These are phyloP conservation scores for Colletotrichum somersetense DNA, from an alignment of 2,329 filamentous ascomycete genomes.

Conservation along the genomic window DNA sequence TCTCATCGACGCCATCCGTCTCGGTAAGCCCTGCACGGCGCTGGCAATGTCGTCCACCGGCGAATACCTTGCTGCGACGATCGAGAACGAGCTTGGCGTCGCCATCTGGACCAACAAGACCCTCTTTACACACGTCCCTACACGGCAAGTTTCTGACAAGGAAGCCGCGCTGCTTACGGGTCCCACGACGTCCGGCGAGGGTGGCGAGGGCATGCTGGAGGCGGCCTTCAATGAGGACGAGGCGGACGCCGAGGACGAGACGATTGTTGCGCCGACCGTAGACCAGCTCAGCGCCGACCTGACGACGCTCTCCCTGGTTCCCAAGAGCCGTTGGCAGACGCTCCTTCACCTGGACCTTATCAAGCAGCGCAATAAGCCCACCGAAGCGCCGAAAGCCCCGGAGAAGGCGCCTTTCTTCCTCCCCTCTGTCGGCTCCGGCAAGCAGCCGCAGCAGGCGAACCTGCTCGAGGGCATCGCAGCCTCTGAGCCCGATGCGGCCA, in stretches of 20 bases:
- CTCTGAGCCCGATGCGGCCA: constrained; percentile 49
- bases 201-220: constrained; percentile 79
- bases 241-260: constrained; percentile 65
- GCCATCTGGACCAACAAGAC: constrained; percentile 96
- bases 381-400: constrained; percentile 88
- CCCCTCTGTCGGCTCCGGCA: constrained; percentile 69
- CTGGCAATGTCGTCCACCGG: constrained; percentile 90
- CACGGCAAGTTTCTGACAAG: constrained; percentile 83
- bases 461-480: constrained; percentile 45
- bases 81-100: constrained; percentile 86
- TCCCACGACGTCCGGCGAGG: constrained; percentile 86
- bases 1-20: constrained; percentile 89
- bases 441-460: constrained; percentile 44
- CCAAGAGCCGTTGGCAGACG: constrained; percentile 93
- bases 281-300: constrained; percentile 87
- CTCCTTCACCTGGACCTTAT: constrained; percentile 93
- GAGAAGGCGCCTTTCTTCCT: constrained; percentile 98
- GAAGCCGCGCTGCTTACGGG: constrained; percentile 74
- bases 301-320: constrained; percentile 89
- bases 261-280: constrained; percentile 66
- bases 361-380: constrained; percentile 93
- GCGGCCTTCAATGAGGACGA: constrained; percentile 75
- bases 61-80: constrained; percentile 92
- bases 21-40: constrained; percentile 83
- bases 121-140: constrained; percentile 89